Evolutionary conservation across 495 filamentous ascomycete genomes (phyloP), one percentile per base, ranked within the genome.

Genomic region (Penicillium verhagenii): DNA sequence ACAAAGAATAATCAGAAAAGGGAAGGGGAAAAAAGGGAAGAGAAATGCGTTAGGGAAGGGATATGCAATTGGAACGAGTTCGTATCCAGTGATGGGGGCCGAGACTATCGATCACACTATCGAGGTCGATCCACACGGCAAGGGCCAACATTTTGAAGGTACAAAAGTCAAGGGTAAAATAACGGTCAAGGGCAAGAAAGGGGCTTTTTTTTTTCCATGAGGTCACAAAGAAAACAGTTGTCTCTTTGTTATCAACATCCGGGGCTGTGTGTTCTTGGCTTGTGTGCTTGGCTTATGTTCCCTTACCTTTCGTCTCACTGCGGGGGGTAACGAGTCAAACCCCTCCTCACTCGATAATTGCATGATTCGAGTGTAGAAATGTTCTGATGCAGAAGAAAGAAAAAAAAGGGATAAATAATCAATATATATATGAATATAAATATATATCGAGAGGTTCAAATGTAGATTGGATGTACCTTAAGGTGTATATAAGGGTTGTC

Each of bases 251-350:
- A n/a, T n/a, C n/a, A n/a, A n/a, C n/a, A n/a, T n/a, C n/a, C n/a
- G n/a, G n/a, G n/a, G n/a, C n/a, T n/a, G n/a, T n/a, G n/a, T n/a
- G n/a, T n/a, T n/a, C n/a, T n/a, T n/a, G n/a, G n/a, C n/a, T n/a
- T n/a, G n/a, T n/a, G n/a, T n/a, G n/a, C n/a, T n/a, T n/a, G n/a
- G n/a, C n/a, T n/a, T n/a, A n/a, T 20, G 13, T 24, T 43, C n/a
- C 50, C 63, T 56, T 65, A 75, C 70, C 65, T 73, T 75, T 57
- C 69, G 53, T 64, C 61, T 56, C n/a, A 73, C 56, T 9, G 65
- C 65, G 8, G 68, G 70, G 26, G 69, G 70, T 18, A 75, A 58
- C 52, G 67, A 69, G 42, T 70, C 65, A 45, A 72, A 67, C 28
- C 70, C 67, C 42, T 72, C 69, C 37, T 61, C 53, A 20, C 53